Evolutionary conservation across 2,329 filamentous ascomycete genomes (phyloP).

Genomic region (Elsinoe ampelina): DNA sequence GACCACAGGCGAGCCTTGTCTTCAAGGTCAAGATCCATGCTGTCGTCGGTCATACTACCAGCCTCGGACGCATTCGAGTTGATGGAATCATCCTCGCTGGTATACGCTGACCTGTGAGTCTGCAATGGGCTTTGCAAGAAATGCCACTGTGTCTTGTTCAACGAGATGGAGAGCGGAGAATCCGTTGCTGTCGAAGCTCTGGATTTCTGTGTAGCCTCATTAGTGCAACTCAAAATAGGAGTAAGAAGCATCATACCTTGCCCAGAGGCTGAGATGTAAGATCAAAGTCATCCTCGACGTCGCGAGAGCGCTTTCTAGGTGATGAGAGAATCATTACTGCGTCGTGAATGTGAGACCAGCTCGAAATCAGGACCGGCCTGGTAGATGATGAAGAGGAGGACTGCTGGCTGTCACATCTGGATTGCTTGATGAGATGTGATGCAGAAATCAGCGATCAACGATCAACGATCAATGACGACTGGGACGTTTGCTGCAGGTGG

Average conservation of each 20-base stretch:
- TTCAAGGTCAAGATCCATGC: constrained; percentile 15
- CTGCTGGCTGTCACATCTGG: constrained; percentile 7
- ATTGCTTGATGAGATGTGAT: neutral
- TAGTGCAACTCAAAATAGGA: neutral
- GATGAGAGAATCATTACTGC: constrained; percentile 10
- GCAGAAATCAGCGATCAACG: neutral
- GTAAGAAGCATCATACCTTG: neutral
- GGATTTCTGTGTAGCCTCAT: neutral
- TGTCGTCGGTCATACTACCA: constrained; percentile 15
- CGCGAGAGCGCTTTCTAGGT: constrained; percentile 7
- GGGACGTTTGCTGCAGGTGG: neutral
- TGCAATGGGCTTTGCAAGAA: neutral
- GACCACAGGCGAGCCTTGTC: constrained; percentile 1
- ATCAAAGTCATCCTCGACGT: constrained; percentile 12
- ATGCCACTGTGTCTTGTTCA: neutral
- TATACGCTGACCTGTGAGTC: neutral
- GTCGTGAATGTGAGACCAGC: constrained; percentile 11
- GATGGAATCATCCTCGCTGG: constrained; percentile 6
- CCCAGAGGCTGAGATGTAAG: neutral
- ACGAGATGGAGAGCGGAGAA: neutral
- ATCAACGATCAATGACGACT: neutral
- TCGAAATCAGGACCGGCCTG: constrained; percentile 12
- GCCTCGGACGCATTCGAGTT: constrained; percentile 11
- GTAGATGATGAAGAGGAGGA: neutral
- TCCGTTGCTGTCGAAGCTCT: neutral